Conservation (phyloP, 2,329 filamentous ascomycete genomes). For the Aspergillus thermomutatus region DNA sequence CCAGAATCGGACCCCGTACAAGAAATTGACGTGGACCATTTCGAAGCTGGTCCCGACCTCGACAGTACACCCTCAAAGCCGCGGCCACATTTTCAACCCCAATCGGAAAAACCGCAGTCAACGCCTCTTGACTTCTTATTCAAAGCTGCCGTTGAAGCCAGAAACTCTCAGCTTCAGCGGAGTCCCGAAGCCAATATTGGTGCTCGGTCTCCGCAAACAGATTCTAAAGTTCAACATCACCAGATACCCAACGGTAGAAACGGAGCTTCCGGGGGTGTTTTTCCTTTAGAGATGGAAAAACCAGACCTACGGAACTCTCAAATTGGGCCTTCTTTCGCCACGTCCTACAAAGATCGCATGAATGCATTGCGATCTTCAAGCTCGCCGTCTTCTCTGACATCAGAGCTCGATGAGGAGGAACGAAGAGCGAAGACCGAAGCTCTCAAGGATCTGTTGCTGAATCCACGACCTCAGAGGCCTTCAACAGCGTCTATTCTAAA, state of each 20-base stretch:
- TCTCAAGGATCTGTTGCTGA: constrained; percentile 45
- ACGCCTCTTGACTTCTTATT: constrained; percentile 91
- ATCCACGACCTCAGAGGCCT: constrained; percentile 37
- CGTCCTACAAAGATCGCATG: constrained; percentile 48
- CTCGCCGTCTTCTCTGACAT: constrained; percentile 27
- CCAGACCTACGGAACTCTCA: constrained; percentile 50
- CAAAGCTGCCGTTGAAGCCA: constrained; percentile 69
- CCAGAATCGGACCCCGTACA: constrained; percentile 54
- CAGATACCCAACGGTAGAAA: constrained; percentile 41
- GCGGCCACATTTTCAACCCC: constrained; percentile 34
- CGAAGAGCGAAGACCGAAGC: constrained; percentile 43
- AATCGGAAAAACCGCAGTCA: constrained; percentile 48
- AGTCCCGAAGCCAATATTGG: constrained; percentile 38
- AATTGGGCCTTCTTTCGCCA: constrained; percentile 66
- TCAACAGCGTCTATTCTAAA: constrained; percentile 29
- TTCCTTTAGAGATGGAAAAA: constrained; percentile 66
- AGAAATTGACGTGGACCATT: constrained; percentile 40
- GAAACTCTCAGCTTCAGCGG: constrained; percentile 54
- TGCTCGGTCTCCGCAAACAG: constrained; percentile 51
- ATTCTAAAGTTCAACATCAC: constrained; percentile 37
- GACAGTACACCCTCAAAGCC: constrained; percentile 46
- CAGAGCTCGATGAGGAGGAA: constrained; percentile 36
- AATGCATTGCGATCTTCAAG: constrained; percentile 40
- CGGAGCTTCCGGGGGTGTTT: constrained; percentile 53
- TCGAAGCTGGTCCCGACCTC: constrained; percentile 29